Conservation (phyloP, 169 alveolate species). For the Cryptosporidium tyzzeri region DNA sequence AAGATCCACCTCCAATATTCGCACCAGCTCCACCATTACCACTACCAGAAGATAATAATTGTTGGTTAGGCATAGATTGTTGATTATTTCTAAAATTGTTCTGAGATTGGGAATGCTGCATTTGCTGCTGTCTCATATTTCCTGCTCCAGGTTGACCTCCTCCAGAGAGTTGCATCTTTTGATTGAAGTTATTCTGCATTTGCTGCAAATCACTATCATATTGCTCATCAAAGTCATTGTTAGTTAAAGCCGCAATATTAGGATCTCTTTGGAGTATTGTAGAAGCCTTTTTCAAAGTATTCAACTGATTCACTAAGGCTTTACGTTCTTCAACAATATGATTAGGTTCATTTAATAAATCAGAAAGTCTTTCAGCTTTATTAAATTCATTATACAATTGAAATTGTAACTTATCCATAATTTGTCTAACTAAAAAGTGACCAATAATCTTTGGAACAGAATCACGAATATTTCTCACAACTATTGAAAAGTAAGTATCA, state of each 20-base stretch:
- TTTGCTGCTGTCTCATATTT: conserved; percentile 28
- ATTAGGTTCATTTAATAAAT: conserved; percentile 86
- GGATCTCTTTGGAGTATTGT: conserved; percentile 84
- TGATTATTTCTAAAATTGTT: conserved; percentile 30
- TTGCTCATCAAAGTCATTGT: conserved; percentile 67
- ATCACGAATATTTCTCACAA: conserved; percentile 96
- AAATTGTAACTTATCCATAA: conserved; percentile 88
- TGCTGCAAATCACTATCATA: conserved; percentile 66
- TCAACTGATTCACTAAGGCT: conserved; percentile 81
- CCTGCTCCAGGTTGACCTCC: conserved; percentile 7
- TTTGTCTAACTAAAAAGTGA: conserved; percentile 88
- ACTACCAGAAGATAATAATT: neutral
- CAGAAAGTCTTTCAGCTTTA: conserved; percentile 82
- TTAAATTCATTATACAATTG: conserved; percentile 86
- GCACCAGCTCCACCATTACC: neutral
- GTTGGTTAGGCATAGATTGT: conserved; percentile 20
- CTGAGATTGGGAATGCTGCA: conserved; percentile 36
- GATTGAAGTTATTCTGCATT: conserved; percentile 42
- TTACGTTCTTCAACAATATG: conserved; percentile 87
- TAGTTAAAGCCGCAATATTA: conserved; percentile 76
- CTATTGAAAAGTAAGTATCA: conserved; percentile 95
- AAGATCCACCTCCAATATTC: neutral
- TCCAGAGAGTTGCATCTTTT: conserved; percentile 35
- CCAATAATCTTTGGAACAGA: conserved; percentile 97
- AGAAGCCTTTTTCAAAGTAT: conserved; percentile 85